Percentiles rank a stretch among this genome's conserved stretches.
Conservation (phyloP, 805 yeast genomes). For the Lachancea thermotolerans region DNA sequence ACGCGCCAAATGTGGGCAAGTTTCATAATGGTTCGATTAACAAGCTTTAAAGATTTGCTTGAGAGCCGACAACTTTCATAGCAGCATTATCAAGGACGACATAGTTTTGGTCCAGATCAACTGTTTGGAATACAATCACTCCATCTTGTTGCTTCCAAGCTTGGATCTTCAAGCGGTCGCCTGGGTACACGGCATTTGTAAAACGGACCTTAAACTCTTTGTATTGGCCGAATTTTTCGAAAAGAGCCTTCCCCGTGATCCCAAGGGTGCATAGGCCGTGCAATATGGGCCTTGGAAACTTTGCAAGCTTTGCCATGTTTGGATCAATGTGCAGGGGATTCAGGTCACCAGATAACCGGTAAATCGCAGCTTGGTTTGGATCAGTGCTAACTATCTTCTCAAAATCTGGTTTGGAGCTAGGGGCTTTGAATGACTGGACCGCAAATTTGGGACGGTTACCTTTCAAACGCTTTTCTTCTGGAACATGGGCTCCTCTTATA, state of each 20-base stretch:
- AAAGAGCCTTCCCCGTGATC: slow-evolving; percentile 64
- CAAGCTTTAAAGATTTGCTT: slow-evolving; percentile 26
- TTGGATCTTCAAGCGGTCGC: slow-evolving; percentile 71
- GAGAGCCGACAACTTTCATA: slow-evolving; percentile 43
- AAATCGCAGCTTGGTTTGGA: slow-evolving; percentile 76
- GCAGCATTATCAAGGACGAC: slow-evolving; percentile 87
- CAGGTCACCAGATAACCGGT: slow-evolving; percentile 88
- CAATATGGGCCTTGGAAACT: slow-evolving; percentile 77
- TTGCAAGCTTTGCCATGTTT: slow-evolving; percentile 76
- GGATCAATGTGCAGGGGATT: slow-evolving; percentile 97
- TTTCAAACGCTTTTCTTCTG: slow-evolving; percentile 41
- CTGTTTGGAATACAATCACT: slow-evolving; percentile 69
- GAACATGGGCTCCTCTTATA: slow-evolving; percentile 63
- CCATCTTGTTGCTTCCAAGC: slow-evolving; percentile 79
- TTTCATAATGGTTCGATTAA: neutral
- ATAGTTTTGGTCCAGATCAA: slow-evolving; percentile 68
- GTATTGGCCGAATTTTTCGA: slow-evolving; percentile 75
- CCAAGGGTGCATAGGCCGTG: slow-evolving; percentile 93
- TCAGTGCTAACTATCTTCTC: slow-evolving; percentile 50
- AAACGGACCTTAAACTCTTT: slow-evolving; percentile 85
- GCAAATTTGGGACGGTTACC: slow-evolving; percentile 55
- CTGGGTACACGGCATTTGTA: slow-evolving; percentile 89
- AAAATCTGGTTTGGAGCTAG: slow-evolving; percentile 60
- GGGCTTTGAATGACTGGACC: slow-evolving; percentile 54
- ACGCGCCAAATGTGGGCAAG: too few species aligned